Conservation (phyloP, 768 basidiomycete genomes). For the Leccinum truebloodii region DNA sequence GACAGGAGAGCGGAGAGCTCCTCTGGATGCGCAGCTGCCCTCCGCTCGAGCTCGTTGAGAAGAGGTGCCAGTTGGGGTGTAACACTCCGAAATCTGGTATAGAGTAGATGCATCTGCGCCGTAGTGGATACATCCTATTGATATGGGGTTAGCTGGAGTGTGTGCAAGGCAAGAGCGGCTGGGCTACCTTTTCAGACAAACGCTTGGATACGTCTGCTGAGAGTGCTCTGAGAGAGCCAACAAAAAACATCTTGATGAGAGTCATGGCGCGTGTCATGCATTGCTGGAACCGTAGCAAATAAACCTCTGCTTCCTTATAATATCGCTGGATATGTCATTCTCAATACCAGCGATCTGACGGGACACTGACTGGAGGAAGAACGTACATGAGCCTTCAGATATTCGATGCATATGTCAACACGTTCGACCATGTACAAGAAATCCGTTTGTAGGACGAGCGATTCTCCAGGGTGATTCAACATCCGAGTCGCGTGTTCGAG, state of each 20-base stretch:
- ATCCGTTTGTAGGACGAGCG: constrained; percentile 85
- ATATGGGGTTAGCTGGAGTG: constrained; percentile 3
- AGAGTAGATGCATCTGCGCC: constrained; percentile 82
- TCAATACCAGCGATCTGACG: constrained; percentile 5
- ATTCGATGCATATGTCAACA: constrained; percentile 92
- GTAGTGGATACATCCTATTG: constrained; percentile 73
- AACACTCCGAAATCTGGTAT: constrained; percentile 81
- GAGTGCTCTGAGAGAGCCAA: constrained; percentile 78
- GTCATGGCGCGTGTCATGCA: constrained; percentile 99
- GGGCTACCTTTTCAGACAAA: constrained; percentile 67
- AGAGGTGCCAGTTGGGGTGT: constrained; percentile 74
- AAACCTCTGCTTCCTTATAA: constrained; percentile 90
- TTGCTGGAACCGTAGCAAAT: constrained; percentile 95
- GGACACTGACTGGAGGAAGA: background rate
- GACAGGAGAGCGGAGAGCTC: constrained; percentile 77
- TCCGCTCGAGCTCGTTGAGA: constrained; percentile 81
- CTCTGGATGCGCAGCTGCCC: constrained; percentile 75
- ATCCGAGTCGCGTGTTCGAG: constrained; percentile 91
- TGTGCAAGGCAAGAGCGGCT: background rate
- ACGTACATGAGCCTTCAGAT: constrained; percentile 82
- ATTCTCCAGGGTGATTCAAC: constrained; percentile 92
- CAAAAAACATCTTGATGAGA: constrained; percentile 95
- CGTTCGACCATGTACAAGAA: constrained; percentile 97
- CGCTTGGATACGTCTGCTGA: constrained; percentile 76
- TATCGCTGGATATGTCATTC: constrained; percentile 57